Base-by-base conservation (phyloP, 83 land plant genomes). In the Diphasiastrum complanatum region DNA sequence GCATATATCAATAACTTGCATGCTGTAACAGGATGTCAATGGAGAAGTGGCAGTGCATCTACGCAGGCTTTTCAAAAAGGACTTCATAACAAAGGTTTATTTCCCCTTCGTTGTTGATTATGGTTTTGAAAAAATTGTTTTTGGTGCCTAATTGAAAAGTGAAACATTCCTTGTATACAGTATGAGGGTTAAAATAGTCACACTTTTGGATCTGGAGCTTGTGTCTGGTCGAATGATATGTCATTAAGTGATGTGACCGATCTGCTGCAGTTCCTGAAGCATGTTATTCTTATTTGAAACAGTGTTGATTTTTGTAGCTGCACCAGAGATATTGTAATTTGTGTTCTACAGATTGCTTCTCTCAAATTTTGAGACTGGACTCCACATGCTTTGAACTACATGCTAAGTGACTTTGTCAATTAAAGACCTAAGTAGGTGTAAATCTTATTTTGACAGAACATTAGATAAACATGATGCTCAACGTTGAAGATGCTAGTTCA, bases 71-170 rank as follows among this genome's bases (percentile, higher is more conserved):
- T 77, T 85, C 10, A 84, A 93, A 66, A 90, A 90, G 50, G 99
- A 95, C 54, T 76, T 87, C 23, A 79, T 67, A n/a, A 95, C 99
- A 54, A 95, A 91, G 97, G 99, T 87, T 71, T 14, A n/a, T 60
- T 24, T 18, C 33, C 24, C 6, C 26, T 14, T 18, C 0, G 0
- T 20, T 55, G 0, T 0, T 1, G 11, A 0, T 16, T 0, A 24
- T n/a, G 22, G 16, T n/a, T 10, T 49, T 19, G 12, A 20, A 20
- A 8, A 49, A 14, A 1, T n/a, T 53, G 18, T 28, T 46, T 34
- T 55, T 25, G 8, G 4, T 1, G 5, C 8, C 23, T 20, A 2
- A 30, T 22, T 18, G 4, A 30, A 2, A 24, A 27, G n/a, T 61
- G 20, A 47, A 27, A 1, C 10, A n/a, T 61, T 52, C 43, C 22